Conservation (phyloP, 306 rosid genomes). For the Lathyrus oleraceus region DNA sequence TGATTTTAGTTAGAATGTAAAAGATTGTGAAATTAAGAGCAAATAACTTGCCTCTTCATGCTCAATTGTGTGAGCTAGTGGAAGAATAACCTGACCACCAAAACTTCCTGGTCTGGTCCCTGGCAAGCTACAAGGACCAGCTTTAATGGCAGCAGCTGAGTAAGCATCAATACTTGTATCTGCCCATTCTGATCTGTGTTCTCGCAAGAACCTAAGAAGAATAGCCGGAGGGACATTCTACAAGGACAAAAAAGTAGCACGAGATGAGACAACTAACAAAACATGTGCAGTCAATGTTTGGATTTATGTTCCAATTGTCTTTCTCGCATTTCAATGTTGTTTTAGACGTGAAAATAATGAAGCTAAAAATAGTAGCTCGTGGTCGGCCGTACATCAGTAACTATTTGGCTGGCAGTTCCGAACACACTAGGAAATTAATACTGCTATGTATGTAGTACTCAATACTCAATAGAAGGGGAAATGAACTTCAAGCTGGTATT, state of each 20-base stretch:
- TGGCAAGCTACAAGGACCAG: conserved; percentile 80
- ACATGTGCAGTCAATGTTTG: neutral
- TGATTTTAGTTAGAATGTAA: neutral
- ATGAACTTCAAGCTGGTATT: neutral
- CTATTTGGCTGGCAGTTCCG: neutral
- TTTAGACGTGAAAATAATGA: neutral
- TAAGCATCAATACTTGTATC: conserved; percentile 97
- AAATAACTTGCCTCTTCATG: conserved; percentile 84
- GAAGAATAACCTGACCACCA: conserved; percentile 97
- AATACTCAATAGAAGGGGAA: conserved; percentile 1
- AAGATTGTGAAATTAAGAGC: neutral
- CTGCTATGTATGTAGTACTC: neutral
- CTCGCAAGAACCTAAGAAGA: conserved; percentile 88
- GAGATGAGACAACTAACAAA: conserved; percentile 4
- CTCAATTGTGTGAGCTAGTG: conserved; percentile 91
- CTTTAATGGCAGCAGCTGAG: conserved; percentile 88
- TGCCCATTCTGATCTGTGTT: conserved; percentile 99
- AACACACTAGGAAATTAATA: neutral
- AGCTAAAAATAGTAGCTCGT: neutral
- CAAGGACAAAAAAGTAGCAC: conserved; percentile 25
- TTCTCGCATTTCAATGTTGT: neutral
- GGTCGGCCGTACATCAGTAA: neutral
- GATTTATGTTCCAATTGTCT: neutral
- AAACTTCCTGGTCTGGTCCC: conserved; percentile 69
- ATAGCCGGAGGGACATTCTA: conserved; percentile 97